phyloP scores from a whole-genome alignment of 176 grass and related monocot genomes.

The Musa itinerans region DNA sequence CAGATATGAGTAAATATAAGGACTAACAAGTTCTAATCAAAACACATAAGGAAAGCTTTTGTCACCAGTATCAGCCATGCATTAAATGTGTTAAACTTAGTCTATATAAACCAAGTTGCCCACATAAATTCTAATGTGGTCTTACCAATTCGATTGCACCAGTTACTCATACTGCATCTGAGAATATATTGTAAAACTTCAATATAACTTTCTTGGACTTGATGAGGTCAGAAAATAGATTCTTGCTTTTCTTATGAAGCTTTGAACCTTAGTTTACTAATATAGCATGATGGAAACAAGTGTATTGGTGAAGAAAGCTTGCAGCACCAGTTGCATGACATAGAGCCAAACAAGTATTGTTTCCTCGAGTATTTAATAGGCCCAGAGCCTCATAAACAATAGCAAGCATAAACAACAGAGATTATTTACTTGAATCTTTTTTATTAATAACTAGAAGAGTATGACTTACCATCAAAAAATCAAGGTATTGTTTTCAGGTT shows the following conservation, averaged over 20 bases:
- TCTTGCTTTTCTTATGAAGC: background rate
- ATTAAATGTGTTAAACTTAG: too few relatives aligned
- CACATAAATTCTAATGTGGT: background rate
- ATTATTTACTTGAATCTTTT: background rate
- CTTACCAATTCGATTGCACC: background rate
- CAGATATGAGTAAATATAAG: too few relatives aligned
- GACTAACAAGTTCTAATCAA: background rate
- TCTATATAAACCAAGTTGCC: too few relatives aligned
- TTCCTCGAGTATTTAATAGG: background rate
- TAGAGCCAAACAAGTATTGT: background rate
- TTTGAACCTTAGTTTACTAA: background rate
- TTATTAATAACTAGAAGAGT: background rate
- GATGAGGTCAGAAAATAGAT: background rate
- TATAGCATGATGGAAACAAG: too few relatives aligned
- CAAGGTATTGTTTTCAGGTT: background rate
- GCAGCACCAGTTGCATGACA: background rate
- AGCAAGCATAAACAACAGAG: background rate
- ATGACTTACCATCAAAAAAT: background rate
- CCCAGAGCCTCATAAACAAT: background rate
- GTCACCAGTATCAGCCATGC: too few relatives aligned
- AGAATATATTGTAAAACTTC: background rate
- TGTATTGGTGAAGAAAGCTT: background rate
- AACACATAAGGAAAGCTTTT: background rate
- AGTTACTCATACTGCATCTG: background rate
- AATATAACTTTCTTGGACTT: background rate